Base-by-base conservation (phyloP, 2,329 filamentous ascomycete species). In the Fusarium veterinarium region DNA sequence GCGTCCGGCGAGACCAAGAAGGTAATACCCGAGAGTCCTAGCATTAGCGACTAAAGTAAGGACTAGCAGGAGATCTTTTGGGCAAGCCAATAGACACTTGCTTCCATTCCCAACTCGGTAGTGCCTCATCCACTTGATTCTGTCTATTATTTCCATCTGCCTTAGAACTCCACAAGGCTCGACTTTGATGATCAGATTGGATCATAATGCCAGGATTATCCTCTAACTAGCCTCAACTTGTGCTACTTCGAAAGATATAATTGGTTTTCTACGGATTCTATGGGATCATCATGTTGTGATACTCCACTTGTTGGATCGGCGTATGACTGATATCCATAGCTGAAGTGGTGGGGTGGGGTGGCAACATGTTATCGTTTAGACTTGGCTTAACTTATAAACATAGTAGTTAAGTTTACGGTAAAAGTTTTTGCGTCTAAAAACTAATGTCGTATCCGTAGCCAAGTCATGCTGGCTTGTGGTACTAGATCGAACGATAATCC, bases 1-100 rank as follows among this genome's bases (percentile, higher is more conserved):
- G 63, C 37, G 51, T 56, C 57, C 62, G 49, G 53, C 62, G 40
- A 53, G 33, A 28, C 65, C 10, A 53, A 69, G n/a, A 38, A 23
- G 64, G 65, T 45, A 67, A 28, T 33, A n/a, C 13, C 53, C 62
- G 64, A 65, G 1, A 48, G 12, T 12, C 37, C 11, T 57, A n/a
- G 17, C 23, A 19, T 8, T 16, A 56, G 17, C n/a, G n/a, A 30
- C 33, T 19, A 19, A 31, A 40, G 10, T 10, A 3, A 41, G 17
- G 28, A 64, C 30, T 35, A 35, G 23, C 16, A 20, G 19, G 13
- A 23, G 13, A 46, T 40, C 28, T 17, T 28, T 46, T 20, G 20
- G 7, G 46, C 5, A 37, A 25, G 16, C 62, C 62, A 44, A 64
- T 64, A 23, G 60, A 19, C 13, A 20, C 16, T 19, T 62, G 16